Base-by-base conservation (phyloP, 768 basidiomycete genomes). In the Leccinum pellstonianum region DNA sequence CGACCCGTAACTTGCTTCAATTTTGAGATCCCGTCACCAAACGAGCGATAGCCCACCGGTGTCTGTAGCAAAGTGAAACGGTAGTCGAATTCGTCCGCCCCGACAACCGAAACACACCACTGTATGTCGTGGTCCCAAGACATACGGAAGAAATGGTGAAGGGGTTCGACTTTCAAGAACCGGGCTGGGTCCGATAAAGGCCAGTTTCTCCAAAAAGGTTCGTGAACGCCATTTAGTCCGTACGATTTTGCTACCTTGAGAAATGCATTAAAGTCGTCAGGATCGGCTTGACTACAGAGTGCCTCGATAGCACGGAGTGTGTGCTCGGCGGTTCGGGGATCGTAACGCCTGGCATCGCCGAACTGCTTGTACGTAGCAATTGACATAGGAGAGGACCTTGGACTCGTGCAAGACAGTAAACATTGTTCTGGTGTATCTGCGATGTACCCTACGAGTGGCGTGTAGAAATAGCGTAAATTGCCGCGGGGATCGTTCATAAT, bases 11-110 rank as follows among this genome's bases (percentile, higher is more conserved):
- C 15, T 41, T 41, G 38, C 17, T 41, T 41, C 14, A 41, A 64
- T 55, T 21, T 62, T 54, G 75, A 77, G 14, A 80, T 73, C 0
- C 78, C 79, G n/a, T 76, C 71, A 11, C 65, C 61, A 55, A 79
- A 80, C 23, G 75, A 72, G n/a, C 71, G 60, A 63, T 71, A 76
- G 3, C 76, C 75, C 8, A 67, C 67, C 41, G 66, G 70, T 11
- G 72, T 70, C 15, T 78, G 77, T 14, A 80, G 66, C 15, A 77
- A 48, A 1, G 68, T 71, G 46, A 77, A 74, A 3, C 70, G 68
- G 58, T 73, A 75, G 59, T 79, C 71, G 2, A 80, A 62, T 58
- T 81, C 75, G 1, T 52, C 21, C 0, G 48, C 57, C 0, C 71
- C 21, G 5, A 53, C 9, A 37, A 25, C 37, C 2, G 29, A 41